phyloP scores from a whole-genome alignment of 306 rosid genomes.

The Gastrolobium bilobum region DNA sequence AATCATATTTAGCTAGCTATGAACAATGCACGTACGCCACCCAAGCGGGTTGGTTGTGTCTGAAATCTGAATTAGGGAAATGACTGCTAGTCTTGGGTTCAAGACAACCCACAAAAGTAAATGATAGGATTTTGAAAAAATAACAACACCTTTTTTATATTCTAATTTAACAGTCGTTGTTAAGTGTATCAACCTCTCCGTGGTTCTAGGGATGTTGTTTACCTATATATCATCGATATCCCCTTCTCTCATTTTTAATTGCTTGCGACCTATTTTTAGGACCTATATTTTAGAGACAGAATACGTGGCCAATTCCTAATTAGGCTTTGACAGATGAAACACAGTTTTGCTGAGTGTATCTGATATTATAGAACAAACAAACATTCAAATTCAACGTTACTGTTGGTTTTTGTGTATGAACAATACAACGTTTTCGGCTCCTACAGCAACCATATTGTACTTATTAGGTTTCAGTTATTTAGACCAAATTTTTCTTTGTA shows the following conservation, averaged over 20 bases:
- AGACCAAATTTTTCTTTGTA: not conserved
- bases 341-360: constrained; percentile 45
- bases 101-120: constrained; percentile 12
- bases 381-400: not conserved
- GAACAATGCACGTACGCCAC: not conserved
- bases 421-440: constrained; percentile 32
- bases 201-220: constrained; percentile 56
- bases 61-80: not conserved
- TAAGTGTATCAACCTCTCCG: constrained; percentile 43
- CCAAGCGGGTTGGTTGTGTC: not conserved
- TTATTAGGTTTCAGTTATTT: constrained; percentile 10
- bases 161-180: constrained; percentile 15
- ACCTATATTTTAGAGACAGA: not conserved
- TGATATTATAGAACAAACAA: constrained; percentile 33
- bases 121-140: constrained; percentile 16
- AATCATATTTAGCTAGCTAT: constrained; percentile 43
- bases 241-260: constrained; percentile 22
- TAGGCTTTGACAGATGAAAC: constrained; percentile 47
- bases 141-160: constrained; percentile 14
- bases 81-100: not conserved
- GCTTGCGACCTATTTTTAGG: constrained; percentile 36
- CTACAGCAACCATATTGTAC: not conserved
- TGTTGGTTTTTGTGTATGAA: constrained; percentile 13
- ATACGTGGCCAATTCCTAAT: constrained; percentile 42
- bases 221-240: constrained; percentile 1